Percentiles rank a stretch among this genome's conserved stretches.
Conservation (phyloP, 805 yeast species). For the Metahyphopichia silvanorum region DNA sequence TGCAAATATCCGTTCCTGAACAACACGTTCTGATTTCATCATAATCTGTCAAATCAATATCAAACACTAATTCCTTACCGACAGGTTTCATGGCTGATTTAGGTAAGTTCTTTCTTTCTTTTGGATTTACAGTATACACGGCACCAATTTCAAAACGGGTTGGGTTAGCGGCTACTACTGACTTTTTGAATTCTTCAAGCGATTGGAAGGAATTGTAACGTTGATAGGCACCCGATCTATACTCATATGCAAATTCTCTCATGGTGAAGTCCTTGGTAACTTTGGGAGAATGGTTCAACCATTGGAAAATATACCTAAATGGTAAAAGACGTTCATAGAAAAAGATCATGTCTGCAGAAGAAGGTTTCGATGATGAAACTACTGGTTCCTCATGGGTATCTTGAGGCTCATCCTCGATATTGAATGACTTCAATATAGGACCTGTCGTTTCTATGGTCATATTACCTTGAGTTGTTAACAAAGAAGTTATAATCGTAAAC, state of each 20-base stretch:
- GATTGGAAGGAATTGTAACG: slow-evolving; percentile 77
- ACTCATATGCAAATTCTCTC: slow-evolving; percentile 93
- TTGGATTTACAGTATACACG: slow-evolving; percentile 83
- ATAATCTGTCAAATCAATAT: slow-evolving; percentile 97
- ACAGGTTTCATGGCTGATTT: slow-evolving; percentile 77
- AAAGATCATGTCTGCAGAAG: slow-evolving; percentile 63
- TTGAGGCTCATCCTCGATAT: slow-evolving; percentile 1
- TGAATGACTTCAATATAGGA: slow-evolving; percentile 3
- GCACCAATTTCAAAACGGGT: slow-evolving; percentile 96
- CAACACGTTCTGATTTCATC: slow-evolving; percentile 94
- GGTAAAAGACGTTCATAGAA: slow-evolving; percentile 75
- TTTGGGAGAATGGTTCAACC: slow-evolving; percentile 84
- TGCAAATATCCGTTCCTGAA: slow-evolving; percentile 77
- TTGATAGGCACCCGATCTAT: slow-evolving; percentile 81
- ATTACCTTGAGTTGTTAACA: too few species aligned
- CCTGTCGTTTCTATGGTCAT: too few species aligned
- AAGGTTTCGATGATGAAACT: slow-evolving; percentile 20
- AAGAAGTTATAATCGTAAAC: too few species aligned
- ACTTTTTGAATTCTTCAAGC: slow-evolving; percentile 71
- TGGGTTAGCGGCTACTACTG: slow-evolving; percentile 73
- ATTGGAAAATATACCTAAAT: slow-evolving; percentile 72
- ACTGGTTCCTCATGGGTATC: not conserved
- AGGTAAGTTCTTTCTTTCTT: slow-evolving; percentile 72
- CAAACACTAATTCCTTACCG: slow-evolving; percentile 86
- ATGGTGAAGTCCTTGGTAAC: slow-evolving; percentile 75